phyloP scores from a whole-genome alignment of 306 rosid genomes.

The Ormosia semicastrata region DNA sequence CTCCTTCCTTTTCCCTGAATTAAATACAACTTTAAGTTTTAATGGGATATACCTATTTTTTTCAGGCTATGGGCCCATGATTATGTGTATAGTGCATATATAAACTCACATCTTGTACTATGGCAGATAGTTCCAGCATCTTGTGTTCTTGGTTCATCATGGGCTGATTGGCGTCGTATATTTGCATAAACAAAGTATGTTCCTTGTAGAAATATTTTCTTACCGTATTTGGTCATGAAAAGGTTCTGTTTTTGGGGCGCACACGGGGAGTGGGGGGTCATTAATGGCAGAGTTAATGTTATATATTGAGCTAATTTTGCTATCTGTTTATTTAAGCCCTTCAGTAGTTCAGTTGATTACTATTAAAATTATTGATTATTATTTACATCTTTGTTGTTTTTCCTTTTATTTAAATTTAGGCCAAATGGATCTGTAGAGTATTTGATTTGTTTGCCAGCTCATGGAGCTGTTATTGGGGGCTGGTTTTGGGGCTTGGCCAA shows the following conservation, averaged over 20 bases:
- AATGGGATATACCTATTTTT: constrained; percentile 8
- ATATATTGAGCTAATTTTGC: not conserved
- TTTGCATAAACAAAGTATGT: constrained; percentile 71
- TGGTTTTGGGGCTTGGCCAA: constrained; percentile 99
- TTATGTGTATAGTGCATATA: not conserved
- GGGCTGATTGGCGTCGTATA: constrained; percentile 81
- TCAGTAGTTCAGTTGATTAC: not conserved
- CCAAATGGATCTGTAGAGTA: constrained; percentile 58
- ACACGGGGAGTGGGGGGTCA: not conserved
- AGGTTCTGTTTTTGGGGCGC: not conserved
- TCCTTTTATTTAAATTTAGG: constrained; percentile 43
- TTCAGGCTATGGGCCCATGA: not conserved
- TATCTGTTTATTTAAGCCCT: not conserved
- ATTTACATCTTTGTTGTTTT: not conserved
- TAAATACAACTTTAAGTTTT: not conserved
- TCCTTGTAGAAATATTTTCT: not conserved
- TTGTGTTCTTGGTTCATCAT: constrained; percentile 74
- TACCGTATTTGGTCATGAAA: constrained; percentile 1
- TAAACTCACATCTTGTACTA: constrained; percentile 3
- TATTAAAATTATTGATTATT: not conserved
- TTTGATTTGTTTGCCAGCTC: constrained; percentile 79
- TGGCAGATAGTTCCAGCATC: constrained; percentile 80
- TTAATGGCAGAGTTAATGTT: not conserved
- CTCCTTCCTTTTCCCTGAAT: not conserved
- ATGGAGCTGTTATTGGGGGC: constrained; percentile 86